A percentile compares a stretch with the other conserved stretches of the same genome.
phyloP scores from a whole-genome alignment of 345 rosid species.

The Moricandia arvensis region DNA sequence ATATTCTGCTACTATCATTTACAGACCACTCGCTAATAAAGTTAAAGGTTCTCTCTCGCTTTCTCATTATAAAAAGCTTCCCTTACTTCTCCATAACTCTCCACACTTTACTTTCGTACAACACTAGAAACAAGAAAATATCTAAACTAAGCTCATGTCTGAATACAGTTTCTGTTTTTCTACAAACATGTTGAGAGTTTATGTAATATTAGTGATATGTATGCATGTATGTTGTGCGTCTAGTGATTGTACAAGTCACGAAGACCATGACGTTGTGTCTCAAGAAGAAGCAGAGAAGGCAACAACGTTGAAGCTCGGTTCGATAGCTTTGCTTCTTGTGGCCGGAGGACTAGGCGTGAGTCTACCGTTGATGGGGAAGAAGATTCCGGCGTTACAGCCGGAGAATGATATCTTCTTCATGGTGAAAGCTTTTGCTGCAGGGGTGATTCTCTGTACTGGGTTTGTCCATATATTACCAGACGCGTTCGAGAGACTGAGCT shows the following conservation, averaged over 20 bases:
- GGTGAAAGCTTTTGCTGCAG: conserved; percentile 52
- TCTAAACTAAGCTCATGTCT: conserved; percentile 28
- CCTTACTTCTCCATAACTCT: conserved; percentile 29
- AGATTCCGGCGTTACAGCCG: conserved; percentile 38
- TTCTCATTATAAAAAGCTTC: conserved; percentile 26
- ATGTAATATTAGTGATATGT: conserved; percentile 12
- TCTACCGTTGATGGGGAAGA: conserved; percentile 36
- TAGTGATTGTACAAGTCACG: conserved; percentile 34
- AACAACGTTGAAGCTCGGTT: conserved; percentile 31
- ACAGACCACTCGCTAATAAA: conserved; percentile 34
- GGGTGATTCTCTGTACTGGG: conserved; percentile 51
- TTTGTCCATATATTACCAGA: conserved; percentile 51
- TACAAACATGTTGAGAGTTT: conserved; percentile 29
- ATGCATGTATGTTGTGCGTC: conserved; percentile 33
- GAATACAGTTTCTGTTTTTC: not conserved
- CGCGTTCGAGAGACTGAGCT: conserved; percentile 40
- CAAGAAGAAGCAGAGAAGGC: conserved; percentile 28
- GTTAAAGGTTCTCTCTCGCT: conserved; percentile 31
- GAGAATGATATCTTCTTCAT: conserved; percentile 43
- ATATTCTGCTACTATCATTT: conserved; percentile 26
- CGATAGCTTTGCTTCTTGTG: conserved; percentile 32
- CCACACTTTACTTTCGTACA: conserved; percentile 31
- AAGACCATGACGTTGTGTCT: conserved; percentile 20
- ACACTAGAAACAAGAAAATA: conserved; percentile 8
- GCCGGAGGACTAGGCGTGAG: conserved; percentile 39